phyloP scores from a whole-genome alignment of 1,284 basidiomycete species.

The Prillingera fragicola region DNA sequence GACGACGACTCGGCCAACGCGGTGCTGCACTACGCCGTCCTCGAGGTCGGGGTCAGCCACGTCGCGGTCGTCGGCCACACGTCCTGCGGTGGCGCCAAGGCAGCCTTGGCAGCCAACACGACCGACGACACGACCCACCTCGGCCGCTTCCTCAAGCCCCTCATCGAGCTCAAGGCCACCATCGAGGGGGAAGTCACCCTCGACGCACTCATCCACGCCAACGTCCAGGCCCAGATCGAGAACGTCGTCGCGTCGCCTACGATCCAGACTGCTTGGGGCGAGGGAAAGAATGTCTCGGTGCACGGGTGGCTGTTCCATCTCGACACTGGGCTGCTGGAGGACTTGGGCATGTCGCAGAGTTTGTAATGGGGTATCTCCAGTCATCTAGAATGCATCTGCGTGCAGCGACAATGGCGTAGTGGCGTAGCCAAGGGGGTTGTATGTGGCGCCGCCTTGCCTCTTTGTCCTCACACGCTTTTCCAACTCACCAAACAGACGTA shows the following conservation, averaged over 20 bases:
- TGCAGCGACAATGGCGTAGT: too few relatives aligned
- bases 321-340: slow-evolving; percentile 61
- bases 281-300: slow-evolving; percentile 59
- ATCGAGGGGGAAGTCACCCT: slow-evolving; percentile 53
- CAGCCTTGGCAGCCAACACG: slow-evolving; percentile 51
- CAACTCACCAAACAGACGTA: too few relatives aligned
- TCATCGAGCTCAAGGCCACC: slow-evolving; percentile 57
- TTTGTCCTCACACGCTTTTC: too few relatives aligned
- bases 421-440: too few relatives aligned
- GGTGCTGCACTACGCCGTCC: slow-evolving; percentile 75
- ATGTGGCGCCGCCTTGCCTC: too few relatives aligned
- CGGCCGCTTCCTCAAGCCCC: slow-evolving; percentile 65
- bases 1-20: slow-evolving; percentile 72
- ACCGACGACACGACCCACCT: slow-evolving; percentile 52
- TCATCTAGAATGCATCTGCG: too few relatives aligned
- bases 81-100: slow-evolving; percentile 66
- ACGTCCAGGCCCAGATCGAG: slow-evolving; percentile 68
- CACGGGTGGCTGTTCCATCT: slow-evolving; percentile 83
- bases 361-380: too few relatives aligned
- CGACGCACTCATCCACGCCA: slow-evolving; percentile 62
- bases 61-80: slow-evolving; percentile 78
- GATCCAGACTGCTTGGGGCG: slow-evolving; percentile 65
- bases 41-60: slow-evolving; percentile 72
- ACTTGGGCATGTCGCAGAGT: slow-evolving; percentile 66
- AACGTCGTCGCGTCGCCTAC: slow-evolving; percentile 57